Percentiles rank a stretch among this genome's conserved stretches.
phyloP scores from a whole-genome alignment of 495 filamentous ascomycete species.

The Aspergillus nidulans region DNA sequence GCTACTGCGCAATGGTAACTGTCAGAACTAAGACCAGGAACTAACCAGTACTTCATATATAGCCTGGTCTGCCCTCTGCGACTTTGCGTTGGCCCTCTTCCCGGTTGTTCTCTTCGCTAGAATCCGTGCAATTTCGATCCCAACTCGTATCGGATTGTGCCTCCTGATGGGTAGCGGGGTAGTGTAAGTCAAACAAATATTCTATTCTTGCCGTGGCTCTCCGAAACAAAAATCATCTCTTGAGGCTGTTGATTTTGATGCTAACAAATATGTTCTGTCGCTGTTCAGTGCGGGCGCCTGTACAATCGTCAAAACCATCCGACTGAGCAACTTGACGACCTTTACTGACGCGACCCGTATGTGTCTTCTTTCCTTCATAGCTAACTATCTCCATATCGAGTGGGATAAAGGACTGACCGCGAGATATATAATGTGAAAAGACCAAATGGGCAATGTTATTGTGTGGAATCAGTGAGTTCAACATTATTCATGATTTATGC shows the following conservation, averaged over 20 bases:
- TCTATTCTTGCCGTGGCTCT: too few relatives aligned
- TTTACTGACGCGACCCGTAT: neutral
- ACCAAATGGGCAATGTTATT: constrained; percentile 1
- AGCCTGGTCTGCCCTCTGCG: constrained; percentile 7
- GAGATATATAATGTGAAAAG: too few relatives aligned
- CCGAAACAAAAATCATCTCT: neutral
- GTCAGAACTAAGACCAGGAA: too few relatives aligned
- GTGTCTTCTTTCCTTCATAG: neutral
- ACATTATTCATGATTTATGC: neutral
- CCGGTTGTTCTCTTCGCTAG: neutral
- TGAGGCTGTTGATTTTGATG: too few relatives aligned
- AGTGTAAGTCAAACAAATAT: too few relatives aligned
- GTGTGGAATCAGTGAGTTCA: constrained; percentile 10
- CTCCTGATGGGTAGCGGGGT: neutral
- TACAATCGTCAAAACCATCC: constrained; percentile 5
- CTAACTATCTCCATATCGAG: neutral
- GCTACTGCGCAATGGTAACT: too few relatives aligned
- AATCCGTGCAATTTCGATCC: constrained; percentile 1
- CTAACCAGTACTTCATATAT: too few relatives aligned
- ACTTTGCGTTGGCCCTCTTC: constrained; percentile 5
- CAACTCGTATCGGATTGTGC: constrained; percentile 6
- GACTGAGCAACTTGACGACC: neutral
- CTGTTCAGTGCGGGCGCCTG: constrained; percentile 14
- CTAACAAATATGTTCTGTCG: too few relatives aligned
- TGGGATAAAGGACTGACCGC: too few relatives aligned